Conservation (phyloP, 352 stramenopile species). For the Pythium volutum region DNA sequence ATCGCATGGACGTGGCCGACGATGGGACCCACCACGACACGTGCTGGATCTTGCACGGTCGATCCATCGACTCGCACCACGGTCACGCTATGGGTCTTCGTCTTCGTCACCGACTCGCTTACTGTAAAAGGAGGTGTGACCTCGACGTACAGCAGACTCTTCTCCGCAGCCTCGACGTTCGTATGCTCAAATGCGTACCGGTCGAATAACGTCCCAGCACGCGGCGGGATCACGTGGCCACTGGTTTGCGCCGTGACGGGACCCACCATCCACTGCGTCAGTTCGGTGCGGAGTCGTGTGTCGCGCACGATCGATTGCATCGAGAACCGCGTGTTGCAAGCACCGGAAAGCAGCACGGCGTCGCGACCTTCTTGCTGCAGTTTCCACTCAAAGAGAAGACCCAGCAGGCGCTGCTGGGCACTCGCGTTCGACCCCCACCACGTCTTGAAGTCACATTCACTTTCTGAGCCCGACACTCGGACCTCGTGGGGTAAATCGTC, state of each 20-base stretch:
- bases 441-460: slow-evolving; percentile 25
- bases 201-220: slow-evolving; percentile 30
- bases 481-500: slow-evolving; percentile 29
- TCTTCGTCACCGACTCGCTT: slow-evolving; percentile 4
- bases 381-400: slow-evolving; percentile 70
- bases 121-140: slow-evolving; percentile 5
- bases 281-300: slow-evolving; percentile 38
- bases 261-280: slow-evolving; percentile 42
- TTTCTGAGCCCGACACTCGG: neutral
- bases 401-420: slow-evolving; percentile 44
- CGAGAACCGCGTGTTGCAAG: slow-evolving; percentile 32
- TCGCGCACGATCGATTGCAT: slow-evolving; percentile 45
- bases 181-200: slow-evolving; percentile 52
- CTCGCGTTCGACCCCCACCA: slow-evolving; percentile 39
- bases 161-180: slow-evolving; percentile 24
- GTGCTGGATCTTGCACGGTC: slow-evolving; percentile 14
- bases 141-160: slow-evolving; percentile 30
- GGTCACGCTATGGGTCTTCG: slow-evolving; percentile 14
- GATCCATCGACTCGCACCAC: slow-evolving; percentile 19
- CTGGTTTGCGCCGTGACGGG: slow-evolving; percentile 24
- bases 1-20: slow-evolving; percentile 63
- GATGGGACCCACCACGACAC: slow-evolving; percentile 62
- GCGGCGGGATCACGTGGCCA: slow-evolving; percentile 2
- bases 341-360: slow-evolving; percentile 44
- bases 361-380: slow-evolving; percentile 42